Evolutionary conservation across 2,329 filamentous ascomycete genomes (phyloP).

Genomic region (Paraphoma sp.): DNA sequence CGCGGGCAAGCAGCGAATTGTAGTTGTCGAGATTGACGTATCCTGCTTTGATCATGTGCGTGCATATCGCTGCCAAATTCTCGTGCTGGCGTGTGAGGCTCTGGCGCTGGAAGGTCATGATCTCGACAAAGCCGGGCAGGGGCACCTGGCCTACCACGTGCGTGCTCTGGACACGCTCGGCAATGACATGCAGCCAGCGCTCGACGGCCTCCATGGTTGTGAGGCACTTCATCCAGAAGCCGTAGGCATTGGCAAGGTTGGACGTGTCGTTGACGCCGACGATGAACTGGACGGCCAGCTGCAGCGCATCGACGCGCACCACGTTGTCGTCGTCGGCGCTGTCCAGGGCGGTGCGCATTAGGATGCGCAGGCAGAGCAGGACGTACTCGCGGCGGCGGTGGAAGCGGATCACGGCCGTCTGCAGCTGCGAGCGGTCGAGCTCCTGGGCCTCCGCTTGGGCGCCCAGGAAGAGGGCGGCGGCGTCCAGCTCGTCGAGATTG

Average conservation of each 20-base stretch:
- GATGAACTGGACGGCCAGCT: conserved; percentile 44
- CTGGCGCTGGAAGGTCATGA: conserved; percentile 78
- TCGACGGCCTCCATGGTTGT: conserved; percentile 78
- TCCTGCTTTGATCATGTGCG: conserved; percentile 77
- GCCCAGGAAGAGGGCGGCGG: conserved; percentile 77
- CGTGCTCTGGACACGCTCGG: conserved; percentile 77
- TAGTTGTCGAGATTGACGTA: conserved; percentile 77
- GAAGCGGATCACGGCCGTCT: conserved; percentile 84
- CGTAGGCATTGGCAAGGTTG: conserved; percentile 61
- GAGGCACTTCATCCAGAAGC: conserved; percentile 77
- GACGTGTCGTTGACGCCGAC: conserved; percentile 63
- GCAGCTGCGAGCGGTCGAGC: conserved; percentile 74
- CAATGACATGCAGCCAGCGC: conserved; percentile 75
- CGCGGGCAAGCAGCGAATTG: conserved; percentile 68
- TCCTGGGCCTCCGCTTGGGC: conserved; percentile 72
- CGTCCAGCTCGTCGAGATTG: conserved; percentile 87
- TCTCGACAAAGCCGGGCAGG: conserved; percentile 72
- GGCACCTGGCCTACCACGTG: conserved; percentile 74
- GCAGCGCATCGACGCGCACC: conserved; percentile 28
- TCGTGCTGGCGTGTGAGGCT: conserved; percentile 92
- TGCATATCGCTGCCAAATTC: conserved; percentile 79
- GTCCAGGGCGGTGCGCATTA: conserved; percentile 72
- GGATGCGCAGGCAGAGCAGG: conserved; percentile 81
- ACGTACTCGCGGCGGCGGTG: conserved; percentile 84
- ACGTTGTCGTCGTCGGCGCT: conserved; percentile 32